Base-by-base conservation (phyloP, 148 eudicot genomes). In the Spergularia marina region DNA sequence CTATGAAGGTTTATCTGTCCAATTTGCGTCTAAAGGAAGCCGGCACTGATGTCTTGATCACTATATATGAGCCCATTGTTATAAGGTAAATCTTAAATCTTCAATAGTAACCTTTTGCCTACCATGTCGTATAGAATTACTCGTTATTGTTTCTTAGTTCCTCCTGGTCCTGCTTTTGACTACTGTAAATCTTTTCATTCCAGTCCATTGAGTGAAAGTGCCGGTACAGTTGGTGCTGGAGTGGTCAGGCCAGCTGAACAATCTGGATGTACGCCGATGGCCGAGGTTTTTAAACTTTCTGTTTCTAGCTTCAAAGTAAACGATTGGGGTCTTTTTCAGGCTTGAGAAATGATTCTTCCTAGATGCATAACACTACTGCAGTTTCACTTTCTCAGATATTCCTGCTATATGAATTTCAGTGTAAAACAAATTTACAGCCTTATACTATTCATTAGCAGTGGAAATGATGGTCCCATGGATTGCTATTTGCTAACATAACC, bases 131-230 rank as follows among this genome's bases (percentile, higher is more conserved):
- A 5, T 18, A 12, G 8, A 44, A 9, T 44, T 9, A 9, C 49
- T 44, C 49, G 10, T 6, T 0, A 44, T 44, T 6, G 8, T 6
- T 44, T 25, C 10, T 3, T 64, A 10, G 44, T 53, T 51, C 6
- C 18, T 25, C 23, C 52, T 52, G 14, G 12, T 23, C 12, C 68
- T 20, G 6, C 36, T 5, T 17, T 54, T 76, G 44, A 71, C 55
- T 49, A 58, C 2, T 49, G 53, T 16, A 15, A 10, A 12, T 41
- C 1, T 70, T 16, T 60, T 21, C 41, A 53, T 66, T 75, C 73
- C 86, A 95, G 99, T 79, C 94, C 96, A 52, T 77, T 88, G 79
- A 95, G 99, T 79, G 97, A 90, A 78, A 86, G 88, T 74, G 99
- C 97, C 21, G 80, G 68, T n/a, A 30, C 92, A 8, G 96, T 95